Evolutionary conservation across 1,139 yeast species (phyloP), one percentile per base, ranked within the genome.

Genomic region (Suhomyces chickasaworum): DNA sequence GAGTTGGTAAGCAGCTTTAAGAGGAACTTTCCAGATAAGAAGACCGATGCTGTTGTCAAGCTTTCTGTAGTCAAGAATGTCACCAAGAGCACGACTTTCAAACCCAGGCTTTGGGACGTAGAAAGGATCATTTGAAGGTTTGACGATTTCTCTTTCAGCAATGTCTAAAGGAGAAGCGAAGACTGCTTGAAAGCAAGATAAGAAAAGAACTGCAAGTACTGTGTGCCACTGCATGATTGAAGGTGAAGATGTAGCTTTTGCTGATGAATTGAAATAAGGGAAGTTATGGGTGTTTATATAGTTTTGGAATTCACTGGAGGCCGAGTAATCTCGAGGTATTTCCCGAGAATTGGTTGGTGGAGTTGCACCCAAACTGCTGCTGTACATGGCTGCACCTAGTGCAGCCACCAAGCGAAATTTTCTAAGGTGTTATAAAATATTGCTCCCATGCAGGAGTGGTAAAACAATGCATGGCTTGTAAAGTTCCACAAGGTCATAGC

Each of bases 1-100:
- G 20, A 67, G 49, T 53, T 71, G 75, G 66, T 69, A 69, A 8
- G 66, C 50, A 39, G 56, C 55, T 31, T 61, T 23, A 8, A 32
- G n/a, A 10, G 60, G 61, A 53, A 56, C 48, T 49, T 50, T 44
- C 37, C 36, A 39, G 13, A 33, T 32, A 13, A 39, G 7, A 9
- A 41, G 22, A 2, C 44, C 47, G 13, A 22, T 22, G 9, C 13
- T 25, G 30, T 23, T 16, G n/a, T n/a, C 17, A 18, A 41, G 50
- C 31, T 53, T 46, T 49, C 74, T 58, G 35, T 46, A 41, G 42
- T 55, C 59, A 42, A 69, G 56, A 6, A 69, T 59, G 4, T 63
- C 52, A 10, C 74, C 74, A 1, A 57, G 51, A 13, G 53, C 47
- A 5, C 52, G 50, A 20, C 49, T 36, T 48, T 68, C 70, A 43